A percentile compares a stretch with the other conserved stretches of the same genome.
Conservation (phyloP, 164 flowering plant species). For the Tinospora cordifolia region DNA sequence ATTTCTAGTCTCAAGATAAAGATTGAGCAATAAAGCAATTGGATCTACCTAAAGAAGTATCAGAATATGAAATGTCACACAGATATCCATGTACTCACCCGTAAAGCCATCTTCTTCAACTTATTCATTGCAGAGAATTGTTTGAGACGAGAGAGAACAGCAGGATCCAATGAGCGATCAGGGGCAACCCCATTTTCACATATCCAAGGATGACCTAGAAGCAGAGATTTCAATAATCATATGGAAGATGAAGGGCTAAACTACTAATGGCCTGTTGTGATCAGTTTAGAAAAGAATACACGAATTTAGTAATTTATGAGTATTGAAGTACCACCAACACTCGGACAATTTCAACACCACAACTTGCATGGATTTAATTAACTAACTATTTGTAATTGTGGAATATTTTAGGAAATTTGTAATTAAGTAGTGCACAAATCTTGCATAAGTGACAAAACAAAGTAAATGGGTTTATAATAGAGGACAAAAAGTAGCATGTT, state of each 20-base stretch:
- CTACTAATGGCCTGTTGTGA: neutral
- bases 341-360: neutral
- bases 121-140: conserved; percentile 97
- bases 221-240: neutral
- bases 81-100: conserved; percentile 42
- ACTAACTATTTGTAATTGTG: neutral
- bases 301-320: neutral
- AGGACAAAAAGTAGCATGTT: neutral
- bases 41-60: too few species aligned
- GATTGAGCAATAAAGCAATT: neutral
- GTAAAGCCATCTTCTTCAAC: conserved; percentile 93
- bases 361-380: neutral
- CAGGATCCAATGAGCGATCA: conserved; percentile 79
- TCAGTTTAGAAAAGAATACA: neutral
- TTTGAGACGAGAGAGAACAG: conserved; percentile 92
- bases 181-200: conserved; percentile 98
- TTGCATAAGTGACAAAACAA: too few species aligned
- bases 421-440: too few species aligned
- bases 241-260: neutral
- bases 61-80: neutral
- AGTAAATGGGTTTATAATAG: too few species aligned
- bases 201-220: conserved; percentile 94
- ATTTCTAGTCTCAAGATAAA: neutral
- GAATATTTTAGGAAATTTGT: too few species aligned
- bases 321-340: too few species aligned